Percentiles rank a stretch among this genome's conserved stretches.
Evolutionary conservation across 2,329 filamentous ascomycete genomes (phyloP).

Genomic region (Venturia effusa): DNA sequence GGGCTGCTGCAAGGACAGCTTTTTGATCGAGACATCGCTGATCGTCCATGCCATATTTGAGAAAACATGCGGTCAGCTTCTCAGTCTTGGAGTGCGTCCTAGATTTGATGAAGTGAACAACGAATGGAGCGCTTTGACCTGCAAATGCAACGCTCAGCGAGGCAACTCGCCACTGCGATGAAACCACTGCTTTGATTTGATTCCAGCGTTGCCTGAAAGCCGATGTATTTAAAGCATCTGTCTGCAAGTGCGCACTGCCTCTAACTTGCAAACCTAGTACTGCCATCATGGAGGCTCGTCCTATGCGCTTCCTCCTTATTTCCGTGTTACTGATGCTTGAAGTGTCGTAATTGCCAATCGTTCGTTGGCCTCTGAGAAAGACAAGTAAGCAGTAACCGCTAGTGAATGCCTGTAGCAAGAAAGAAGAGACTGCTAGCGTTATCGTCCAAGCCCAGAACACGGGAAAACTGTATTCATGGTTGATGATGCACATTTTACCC

Average conservation of each 20-base stretch:
- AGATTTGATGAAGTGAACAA: not conserved
- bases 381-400: not conserved
- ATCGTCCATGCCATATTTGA: not conserved
- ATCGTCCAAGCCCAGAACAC: slow-evolving; percentile 29
- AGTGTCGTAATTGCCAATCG: not conserved
- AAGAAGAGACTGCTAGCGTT: slow-evolving; percentile 20
- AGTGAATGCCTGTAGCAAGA: slow-evolving; percentile 19
- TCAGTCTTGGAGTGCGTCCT: not conserved
- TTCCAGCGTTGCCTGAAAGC: not conserved
- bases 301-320: not conserved
- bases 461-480: slow-evolving; percentile 23
- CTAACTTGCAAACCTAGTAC: not conserved
- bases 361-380: not conserved
- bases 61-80: not conserved
- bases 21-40: not conserved
- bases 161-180: not conserved
- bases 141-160: not conserved
- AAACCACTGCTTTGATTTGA: not conserved
- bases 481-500: slow-evolving; percentile 25
- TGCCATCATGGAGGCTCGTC: not conserved
- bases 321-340: not conserved
- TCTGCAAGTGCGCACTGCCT: not conserved
- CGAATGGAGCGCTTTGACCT: not conserved
- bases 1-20: not conserved
- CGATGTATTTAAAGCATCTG: not conserved